Percentiles rank a stretch among this genome's conserved stretches.
Conservation (phyloP, 306 rosid genomes). For the Carpinus viminea region DNA sequence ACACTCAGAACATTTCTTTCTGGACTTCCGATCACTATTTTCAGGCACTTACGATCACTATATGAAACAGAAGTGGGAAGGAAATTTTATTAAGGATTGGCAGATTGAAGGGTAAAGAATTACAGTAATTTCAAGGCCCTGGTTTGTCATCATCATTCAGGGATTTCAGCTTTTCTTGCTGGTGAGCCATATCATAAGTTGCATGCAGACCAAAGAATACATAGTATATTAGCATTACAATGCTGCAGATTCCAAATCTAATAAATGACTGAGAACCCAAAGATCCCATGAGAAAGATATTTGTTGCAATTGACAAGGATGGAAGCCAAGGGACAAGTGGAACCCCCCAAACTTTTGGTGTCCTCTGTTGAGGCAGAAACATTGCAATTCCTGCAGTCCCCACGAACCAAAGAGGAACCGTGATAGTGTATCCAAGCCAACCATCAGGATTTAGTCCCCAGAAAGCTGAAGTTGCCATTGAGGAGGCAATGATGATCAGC, state of each 20-base stretch:
- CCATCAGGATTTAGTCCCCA: constrained; percentile 64
- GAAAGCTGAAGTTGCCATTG: constrained; percentile 64
- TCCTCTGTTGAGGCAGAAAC: constrained; percentile 54
- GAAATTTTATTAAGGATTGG: background rate
- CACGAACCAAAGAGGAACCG: constrained; percentile 68
- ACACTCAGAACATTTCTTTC: background rate
- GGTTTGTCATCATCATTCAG: constrained; percentile 30
- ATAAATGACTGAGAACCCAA: constrained; percentile 45
- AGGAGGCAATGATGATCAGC: constrained; percentile 63
- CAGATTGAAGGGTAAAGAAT: background rate
- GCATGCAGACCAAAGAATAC: constrained; percentile 78
- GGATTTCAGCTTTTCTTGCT: constrained; percentile 32
- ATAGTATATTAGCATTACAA: constrained; percentile 60
- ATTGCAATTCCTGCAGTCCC: constrained; percentile 56
- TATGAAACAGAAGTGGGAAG: background rate
- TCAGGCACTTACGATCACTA: background rate
- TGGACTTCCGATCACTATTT: background rate
- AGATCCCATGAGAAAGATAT: constrained; percentile 78
- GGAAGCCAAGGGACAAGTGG: constrained; percentile 90
- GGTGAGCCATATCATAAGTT: constrained; percentile 77
- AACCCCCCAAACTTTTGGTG: constrained; percentile 78
- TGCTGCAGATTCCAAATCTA: constrained; percentile 71
- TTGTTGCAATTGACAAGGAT: constrained; percentile 68
- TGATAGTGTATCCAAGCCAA: constrained; percentile 57
- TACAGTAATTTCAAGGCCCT: constrained; percentile 38